A percentile compares a stretch with the other conserved stretches of the same genome.
Evolutionary conservation across 2,329 filamentous ascomycete species (phyloP).

Genomic region (Fusarium citri): DNA sequence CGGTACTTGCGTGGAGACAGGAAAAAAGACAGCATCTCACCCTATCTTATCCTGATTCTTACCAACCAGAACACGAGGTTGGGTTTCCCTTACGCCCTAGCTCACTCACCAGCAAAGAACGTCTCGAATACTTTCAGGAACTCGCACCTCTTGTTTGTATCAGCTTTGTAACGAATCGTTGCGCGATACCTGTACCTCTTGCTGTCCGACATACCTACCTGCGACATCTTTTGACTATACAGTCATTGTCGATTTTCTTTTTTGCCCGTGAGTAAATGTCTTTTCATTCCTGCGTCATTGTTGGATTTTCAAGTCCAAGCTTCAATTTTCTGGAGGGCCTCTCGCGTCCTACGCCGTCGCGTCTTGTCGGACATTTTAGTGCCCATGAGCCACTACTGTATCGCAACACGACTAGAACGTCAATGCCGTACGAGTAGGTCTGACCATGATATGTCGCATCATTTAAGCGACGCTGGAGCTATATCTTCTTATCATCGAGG

Average conservation of each 20-base stretch:
- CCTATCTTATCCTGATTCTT: constrained; percentile 24
- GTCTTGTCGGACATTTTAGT: constrained; percentile 17
- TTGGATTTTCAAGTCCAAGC: constrained; percentile 16
- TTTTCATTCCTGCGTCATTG: constrained; percentile 22
- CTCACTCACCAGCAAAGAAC: constrained; percentile 34
- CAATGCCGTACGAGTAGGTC: neutral
- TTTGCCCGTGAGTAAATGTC: constrained; percentile 52
- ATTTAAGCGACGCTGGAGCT: neutral
- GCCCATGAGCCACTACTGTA: neutral
- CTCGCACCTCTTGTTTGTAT: constrained; percentile 44
- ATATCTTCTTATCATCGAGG: neutral
- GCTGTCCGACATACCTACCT: constrained; percentile 30
- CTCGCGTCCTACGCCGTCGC: constrained; percentile 36
- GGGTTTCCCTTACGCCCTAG: constrained; percentile 34
- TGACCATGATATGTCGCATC: neutral
- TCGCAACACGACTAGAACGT: neutral
- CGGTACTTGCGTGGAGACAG: constrained; percentile 36
- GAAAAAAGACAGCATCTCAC: constrained; percentile 22
- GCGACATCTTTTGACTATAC: constrained; percentile 34
- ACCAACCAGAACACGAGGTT: constrained; percentile 36
- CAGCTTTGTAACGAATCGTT: constrained; percentile 42
- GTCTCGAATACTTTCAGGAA: constrained; percentile 42
- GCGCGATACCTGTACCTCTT: constrained; percentile 42
- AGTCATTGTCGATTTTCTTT: constrained; percentile 48
- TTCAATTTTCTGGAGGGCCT: constrained; percentile 13